Evolutionary conservation across 768 basidiomycete genomes (phyloP).

Genomic region (Tricholoma matsutake): DNA sequence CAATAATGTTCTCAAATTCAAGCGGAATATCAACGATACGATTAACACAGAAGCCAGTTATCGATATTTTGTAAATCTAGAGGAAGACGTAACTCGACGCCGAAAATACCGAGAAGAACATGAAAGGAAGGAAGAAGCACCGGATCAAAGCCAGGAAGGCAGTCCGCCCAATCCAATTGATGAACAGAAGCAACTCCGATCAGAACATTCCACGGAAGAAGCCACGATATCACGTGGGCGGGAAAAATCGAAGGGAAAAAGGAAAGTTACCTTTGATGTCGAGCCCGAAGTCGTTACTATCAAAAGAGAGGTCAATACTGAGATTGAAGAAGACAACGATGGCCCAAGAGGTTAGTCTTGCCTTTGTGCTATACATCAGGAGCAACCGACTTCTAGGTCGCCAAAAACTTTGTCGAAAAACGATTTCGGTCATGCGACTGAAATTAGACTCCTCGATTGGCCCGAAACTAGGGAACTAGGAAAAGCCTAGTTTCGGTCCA

Average conservation of each 20-base stretch:
- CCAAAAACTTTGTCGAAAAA: too few species aligned
- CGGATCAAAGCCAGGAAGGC: constrained; percentile 18
- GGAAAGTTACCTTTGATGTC: constrained; percentile 73
- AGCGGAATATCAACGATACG: constrained; percentile 35
- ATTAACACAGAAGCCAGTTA: constrained; percentile 46
- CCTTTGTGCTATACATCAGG: neutral
- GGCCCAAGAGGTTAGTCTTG: constrained; percentile 43
- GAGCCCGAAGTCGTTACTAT: constrained; percentile 53
- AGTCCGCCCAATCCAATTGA: constrained; percentile 20
- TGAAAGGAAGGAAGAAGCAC: constrained; percentile 17
- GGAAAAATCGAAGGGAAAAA: constrained; percentile 47
- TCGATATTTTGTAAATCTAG: constrained; percentile 40
- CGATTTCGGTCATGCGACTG: too few species aligned
- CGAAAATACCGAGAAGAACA: constrained; percentile 20
- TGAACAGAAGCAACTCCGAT: constrained; percentile 18
- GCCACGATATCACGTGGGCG: constrained; percentile 25
- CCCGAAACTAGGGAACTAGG: too few species aligned
- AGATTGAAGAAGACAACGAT: constrained; percentile 29
- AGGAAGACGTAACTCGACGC: constrained; percentile 40
- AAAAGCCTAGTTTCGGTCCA: too few species aligned
- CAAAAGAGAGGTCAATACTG: constrained; percentile 33
- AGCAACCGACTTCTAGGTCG: too few species aligned
- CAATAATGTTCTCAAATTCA: constrained; percentile 42
- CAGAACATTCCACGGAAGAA: constrained; percentile 12
- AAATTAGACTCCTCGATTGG: too few species aligned